Percentiles rank a stretch among this genome's conserved stretches.
Conservation (phyloP, 805 yeast species). For the Starmera dryadoides region DNA sequence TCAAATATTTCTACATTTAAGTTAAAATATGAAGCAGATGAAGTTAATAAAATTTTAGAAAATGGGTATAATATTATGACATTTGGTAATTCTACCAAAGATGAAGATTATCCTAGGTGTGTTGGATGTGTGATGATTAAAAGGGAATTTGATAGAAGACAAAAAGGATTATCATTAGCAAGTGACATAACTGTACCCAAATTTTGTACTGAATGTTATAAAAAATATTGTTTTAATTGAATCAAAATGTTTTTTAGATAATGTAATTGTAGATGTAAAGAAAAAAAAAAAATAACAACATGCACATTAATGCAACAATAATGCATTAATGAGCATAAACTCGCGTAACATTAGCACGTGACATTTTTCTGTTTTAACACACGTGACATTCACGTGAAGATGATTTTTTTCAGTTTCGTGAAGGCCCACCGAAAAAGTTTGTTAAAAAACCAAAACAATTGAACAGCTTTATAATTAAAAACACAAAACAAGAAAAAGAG, state of each 20-base stretch:
- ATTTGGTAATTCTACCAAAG: slow-evolving; percentile 29
- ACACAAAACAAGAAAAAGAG: neutral
- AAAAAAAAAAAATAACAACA: too few relatives aligned
- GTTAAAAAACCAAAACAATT: neutral
- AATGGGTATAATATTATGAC: slow-evolving; percentile 51
- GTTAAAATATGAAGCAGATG: slow-evolving; percentile 37
- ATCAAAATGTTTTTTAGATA: too few relatives aligned
- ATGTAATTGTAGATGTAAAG: too few relatives aligned
- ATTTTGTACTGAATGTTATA: slow-evolving; percentile 30
- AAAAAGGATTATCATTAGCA: slow-evolving; percentile 12
- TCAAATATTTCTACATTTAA: slow-evolving; percentile 58
- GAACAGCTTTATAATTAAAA: neutral
- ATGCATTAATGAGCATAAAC: too few relatives aligned
- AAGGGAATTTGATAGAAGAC: slow-evolving; percentile 38
- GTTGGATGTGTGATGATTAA: slow-evolving; percentile 52
- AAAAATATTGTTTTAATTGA: slow-evolving; percentile 32
- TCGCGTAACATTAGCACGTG: too few relatives aligned
- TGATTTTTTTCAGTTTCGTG: neutral
- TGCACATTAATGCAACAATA: too few relatives aligned
- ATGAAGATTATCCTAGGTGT: slow-evolving; percentile 35
- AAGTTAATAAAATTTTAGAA: slow-evolving; percentile 35
- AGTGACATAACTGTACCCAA: slow-evolving; percentile 20
- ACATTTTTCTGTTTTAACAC: too few relatives aligned
- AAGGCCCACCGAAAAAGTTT: neutral
- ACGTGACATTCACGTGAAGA: slow-evolving; percentile 15